Conservation (phyloP, 2,329 filamentous ascomycete genomes). For the Cryphonectria nitschkei region DNA sequence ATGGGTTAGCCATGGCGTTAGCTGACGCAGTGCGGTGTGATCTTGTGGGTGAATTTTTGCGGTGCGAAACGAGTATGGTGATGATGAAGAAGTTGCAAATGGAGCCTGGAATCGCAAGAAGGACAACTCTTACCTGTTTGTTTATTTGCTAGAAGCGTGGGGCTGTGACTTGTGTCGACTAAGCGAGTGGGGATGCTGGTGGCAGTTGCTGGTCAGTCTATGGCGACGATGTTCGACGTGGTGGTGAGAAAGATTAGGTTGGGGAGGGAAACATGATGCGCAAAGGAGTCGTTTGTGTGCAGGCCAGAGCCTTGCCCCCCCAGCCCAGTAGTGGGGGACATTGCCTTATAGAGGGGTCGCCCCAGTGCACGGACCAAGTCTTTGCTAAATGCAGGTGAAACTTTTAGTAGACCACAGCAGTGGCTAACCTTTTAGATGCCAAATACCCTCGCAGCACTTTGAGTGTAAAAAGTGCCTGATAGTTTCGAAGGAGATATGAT, state of each 20-base stretch:
- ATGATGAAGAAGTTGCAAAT: neutral
- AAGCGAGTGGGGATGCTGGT: neutral
- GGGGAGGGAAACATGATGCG: neutral
- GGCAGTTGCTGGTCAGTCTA: neutral
- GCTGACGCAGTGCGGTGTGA: neutral
- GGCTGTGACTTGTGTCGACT: neutral
- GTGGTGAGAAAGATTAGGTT: conserved; percentile 14
- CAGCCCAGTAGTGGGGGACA: conserved; percentile 26
- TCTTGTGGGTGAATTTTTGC: neutral
- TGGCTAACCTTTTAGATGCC: neutral
- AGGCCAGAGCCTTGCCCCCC: conserved; percentile 11
- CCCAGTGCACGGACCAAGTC: conserved; percentile 16
- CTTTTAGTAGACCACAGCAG: neutral
- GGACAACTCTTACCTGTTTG: conserved; percentile 6
- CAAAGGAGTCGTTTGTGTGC: conserved; percentile 21
- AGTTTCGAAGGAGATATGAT: neutral
- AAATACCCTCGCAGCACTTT: neutral
- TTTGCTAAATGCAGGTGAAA: neutral
- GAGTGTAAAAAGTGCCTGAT: neutral
- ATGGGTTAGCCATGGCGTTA: neutral
- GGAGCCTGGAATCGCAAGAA: neutral
- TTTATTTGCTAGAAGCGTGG: neutral
- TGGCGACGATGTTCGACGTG: conserved; percentile 10
- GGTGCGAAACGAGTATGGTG: neutral
- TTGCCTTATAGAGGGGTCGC: conserved; percentile 22